Evolutionary conservation across 2,329 filamentous ascomycete species (phyloP).

Genomic region (Beauveria sp.): DNA sequence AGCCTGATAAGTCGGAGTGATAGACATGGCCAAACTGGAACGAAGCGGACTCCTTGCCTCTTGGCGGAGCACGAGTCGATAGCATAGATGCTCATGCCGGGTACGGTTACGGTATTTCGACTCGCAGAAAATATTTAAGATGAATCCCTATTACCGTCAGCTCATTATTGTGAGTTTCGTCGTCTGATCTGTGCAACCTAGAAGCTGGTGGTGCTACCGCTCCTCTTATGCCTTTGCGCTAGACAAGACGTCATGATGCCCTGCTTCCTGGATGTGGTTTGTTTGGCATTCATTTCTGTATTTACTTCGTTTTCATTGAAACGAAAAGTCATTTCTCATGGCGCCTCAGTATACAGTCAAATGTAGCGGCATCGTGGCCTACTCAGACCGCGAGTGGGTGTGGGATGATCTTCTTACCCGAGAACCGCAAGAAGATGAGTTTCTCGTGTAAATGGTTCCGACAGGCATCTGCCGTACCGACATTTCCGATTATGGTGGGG

Average conservation of each 20-base stretch:
- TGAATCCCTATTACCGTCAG: too few relatives aligned
- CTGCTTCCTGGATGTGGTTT: too few relatives aligned
- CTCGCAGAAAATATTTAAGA: too few relatives aligned
- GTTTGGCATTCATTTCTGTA: too few relatives aligned
- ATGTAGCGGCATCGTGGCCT: slow-evolving; percentile 8
- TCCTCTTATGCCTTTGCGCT: neutral
- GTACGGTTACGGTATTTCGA: too few relatives aligned
- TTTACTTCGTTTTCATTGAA: neutral
- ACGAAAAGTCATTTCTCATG: neutral
- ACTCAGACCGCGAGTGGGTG: slow-evolving; percentile 2
- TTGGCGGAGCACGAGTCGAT: too few relatives aligned
- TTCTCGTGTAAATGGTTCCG: slow-evolving; percentile 6
- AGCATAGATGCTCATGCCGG: too few relatives aligned
- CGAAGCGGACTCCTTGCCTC: too few relatives aligned
- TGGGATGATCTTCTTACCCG: slow-evolving; percentile 1
- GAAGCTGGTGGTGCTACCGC: neutral
- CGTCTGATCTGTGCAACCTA: neutral
- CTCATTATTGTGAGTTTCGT: too few relatives aligned
- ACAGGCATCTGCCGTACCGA: slow-evolving; percentile 1
- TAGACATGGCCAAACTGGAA: too few relatives aligned
- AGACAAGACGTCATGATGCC: neutral
- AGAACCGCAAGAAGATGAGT: slow-evolving; percentile 2
- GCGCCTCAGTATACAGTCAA: neutral
- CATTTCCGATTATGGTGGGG: neutral
- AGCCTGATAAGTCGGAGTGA: too few relatives aligned